phyloP scores from a whole-genome alignment of 805 yeast species.

The Helenozyma baotianmanensis region DNA sequence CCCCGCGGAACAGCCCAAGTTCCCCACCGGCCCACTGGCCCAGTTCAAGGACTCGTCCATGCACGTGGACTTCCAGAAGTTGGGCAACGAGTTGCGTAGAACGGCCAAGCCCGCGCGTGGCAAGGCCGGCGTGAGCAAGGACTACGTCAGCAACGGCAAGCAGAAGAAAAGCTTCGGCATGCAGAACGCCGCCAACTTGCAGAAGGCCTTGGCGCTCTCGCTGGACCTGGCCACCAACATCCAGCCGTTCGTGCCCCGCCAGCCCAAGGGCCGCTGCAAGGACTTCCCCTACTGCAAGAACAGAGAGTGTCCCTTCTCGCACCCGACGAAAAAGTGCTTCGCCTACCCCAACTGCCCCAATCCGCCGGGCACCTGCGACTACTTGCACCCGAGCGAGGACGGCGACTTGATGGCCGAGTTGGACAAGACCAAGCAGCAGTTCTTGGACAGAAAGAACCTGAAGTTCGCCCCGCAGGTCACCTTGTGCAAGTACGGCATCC shows the following conservation, averaged over 20 bases:
- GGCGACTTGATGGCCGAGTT: slow-evolving; percentile 64
- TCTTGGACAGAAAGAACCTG: slow-evolving; percentile 34
- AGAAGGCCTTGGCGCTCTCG: slow-evolving; percentile 34
- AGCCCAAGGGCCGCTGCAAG: slow-evolving; percentile 61
- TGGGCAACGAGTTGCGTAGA: slow-evolving; percentile 4
- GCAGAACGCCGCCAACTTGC: slow-evolving; percentile 38
- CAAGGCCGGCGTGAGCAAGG: slow-evolving; percentile 14
- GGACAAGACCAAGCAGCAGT: slow-evolving; percentile 56
- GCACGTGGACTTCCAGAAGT: slow-evolving; percentile 12
- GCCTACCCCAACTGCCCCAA: slow-evolving; percentile 75
- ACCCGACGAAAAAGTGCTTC: slow-evolving; percentile 74
- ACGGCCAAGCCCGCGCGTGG: neutral
- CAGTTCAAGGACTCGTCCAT: neutral
- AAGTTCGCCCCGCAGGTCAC: slow-evolving; percentile 27
- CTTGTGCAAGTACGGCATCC: slow-evolving; percentile 70
- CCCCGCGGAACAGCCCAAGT: neutral
- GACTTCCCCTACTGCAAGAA: slow-evolving; percentile 69
- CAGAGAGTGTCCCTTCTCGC: slow-evolving; percentile 68
- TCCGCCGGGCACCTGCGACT: slow-evolving; percentile 77
- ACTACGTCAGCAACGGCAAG: slow-evolving; percentile 10
- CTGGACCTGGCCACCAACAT: slow-evolving; percentile 21
- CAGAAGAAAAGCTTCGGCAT: slow-evolving; percentile 28
- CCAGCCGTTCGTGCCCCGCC: slow-evolving; percentile 36
- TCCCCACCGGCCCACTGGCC: slow-evolving; percentile 9
- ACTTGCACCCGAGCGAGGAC: slow-evolving; percentile 82